These are phyloP conservation scores for Heritiera littoralis DNA, from an alignment of 345 rosid species.

Conservation along the genomic window DNA sequence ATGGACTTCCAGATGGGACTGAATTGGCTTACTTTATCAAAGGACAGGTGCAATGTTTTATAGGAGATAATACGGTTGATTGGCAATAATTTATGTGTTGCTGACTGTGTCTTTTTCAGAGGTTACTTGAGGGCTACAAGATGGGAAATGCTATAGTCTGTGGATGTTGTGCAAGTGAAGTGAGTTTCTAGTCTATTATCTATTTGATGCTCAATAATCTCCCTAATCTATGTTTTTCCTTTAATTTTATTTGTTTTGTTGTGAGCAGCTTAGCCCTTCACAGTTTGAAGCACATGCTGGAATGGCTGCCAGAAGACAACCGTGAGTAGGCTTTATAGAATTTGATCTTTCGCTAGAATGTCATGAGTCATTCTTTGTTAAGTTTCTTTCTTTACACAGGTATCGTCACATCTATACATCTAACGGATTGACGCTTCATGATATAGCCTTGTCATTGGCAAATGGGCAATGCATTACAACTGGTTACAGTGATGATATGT, in stretches of 20 bases:
- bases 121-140: slow-evolving; percentile 73
- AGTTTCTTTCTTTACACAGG: slow-evolving; percentile 42
- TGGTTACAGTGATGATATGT: slow-evolving; percentile 83
- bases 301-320: slow-evolving; percentile 98
- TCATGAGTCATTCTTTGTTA: slow-evolving; percentile 21
- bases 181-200: slow-evolving; percentile 23
- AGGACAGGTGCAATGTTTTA: slow-evolving; percentile 63
- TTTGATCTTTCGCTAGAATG: slow-evolving; percentile 18
- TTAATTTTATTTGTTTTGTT: slow-evolving; percentile 13
- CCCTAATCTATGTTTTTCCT: slow-evolving; percentile 1
- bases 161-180: slow-evolving; percentile 82
- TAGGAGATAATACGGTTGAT: slow-evolving; percentile 11
- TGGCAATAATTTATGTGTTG: slow-evolving; percentile 7
- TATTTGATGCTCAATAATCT: slow-evolving; percentile 14
- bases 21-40: slow-evolving; percentile 79
- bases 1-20: slow-evolving; percentile 94
- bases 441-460: slow-evolving; percentile 80
- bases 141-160: slow-evolving; percentile 87
- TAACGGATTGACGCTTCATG: slow-evolving; percentile 86
- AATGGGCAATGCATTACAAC: slow-evolving; percentile 73
- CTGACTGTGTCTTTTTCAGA: slow-evolving; percentile 44
- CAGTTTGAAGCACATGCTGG: slow-evolving; percentile 99
- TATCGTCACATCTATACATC: slow-evolving; percentile 89
- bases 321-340: slow-evolving; percentile 58
- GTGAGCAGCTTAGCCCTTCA: slow-evolving; percentile 89